Evolutionary conservation across 2,329 filamentous ascomycete species (phyloP), one percentile per base, ranked within the genome.

Genomic region (Fonsecaea monophora): DNA sequence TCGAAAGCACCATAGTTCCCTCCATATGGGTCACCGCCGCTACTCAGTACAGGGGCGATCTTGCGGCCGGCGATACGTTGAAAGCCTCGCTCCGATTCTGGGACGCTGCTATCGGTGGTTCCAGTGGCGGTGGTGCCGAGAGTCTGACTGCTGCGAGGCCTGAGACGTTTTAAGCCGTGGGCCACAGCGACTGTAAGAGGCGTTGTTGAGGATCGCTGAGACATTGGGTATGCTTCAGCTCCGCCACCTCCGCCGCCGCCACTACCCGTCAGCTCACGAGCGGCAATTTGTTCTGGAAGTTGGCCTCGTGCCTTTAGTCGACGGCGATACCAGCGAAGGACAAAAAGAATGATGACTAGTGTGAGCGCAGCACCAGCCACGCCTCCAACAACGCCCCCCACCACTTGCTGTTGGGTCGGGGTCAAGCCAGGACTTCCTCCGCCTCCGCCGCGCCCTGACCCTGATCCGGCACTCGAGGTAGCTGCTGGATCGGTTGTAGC

Each of bases 381-480:
- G 54, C 86, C 86, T 15, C 87, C 87, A 32, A 89, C 81, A n/a
- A 89, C 85, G 55, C 86, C 86, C 7, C 87, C 87, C 21, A 88
- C 85, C 3, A 89, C 83, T 66, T 82, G 15, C 83, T 82, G 30
- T 84, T 86, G 53, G 80, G 76, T 37, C 74, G 73, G 71, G 4
- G 65, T 70, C 13, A 73, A 42, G 13, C 68, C 60, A 34, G 70
- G 53, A 18, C 70, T 57, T 32, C 60, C 60, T 7, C 64, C 53
- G 4, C 60, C 54, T 53, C 75, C 73, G 35, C 68, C 73, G 25
- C 18, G 12, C 35, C 58, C 48, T 21, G 64, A 71, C 40, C 68
- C 66, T 18, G 68, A 68, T 32, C 64, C 66, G 42, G 75, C 62
- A 50, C 65, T 67, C 60, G 72, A 63, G 5, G 66, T 68, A 40